Percentiles rank a stretch among this genome's conserved stretches.
These are phyloP conservation scores for Suillus hirtellus DNA, from an alignment of 768 basidiomycete genomes.

Conservation along the genomic window DNA sequence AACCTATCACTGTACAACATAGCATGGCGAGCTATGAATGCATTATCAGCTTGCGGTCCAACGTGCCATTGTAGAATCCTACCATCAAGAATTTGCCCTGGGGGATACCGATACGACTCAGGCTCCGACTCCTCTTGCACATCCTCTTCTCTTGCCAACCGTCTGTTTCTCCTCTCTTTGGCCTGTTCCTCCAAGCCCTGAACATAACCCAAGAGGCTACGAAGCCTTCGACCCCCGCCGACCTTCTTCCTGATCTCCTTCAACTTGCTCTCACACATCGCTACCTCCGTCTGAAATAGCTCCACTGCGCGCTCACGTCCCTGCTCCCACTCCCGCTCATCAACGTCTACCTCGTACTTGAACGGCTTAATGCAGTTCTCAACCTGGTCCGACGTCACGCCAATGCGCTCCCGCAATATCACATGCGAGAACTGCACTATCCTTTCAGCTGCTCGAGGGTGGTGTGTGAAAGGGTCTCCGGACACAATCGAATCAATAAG, in stretches of 20 bases:
- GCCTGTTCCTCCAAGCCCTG: conserved; percentile 77
- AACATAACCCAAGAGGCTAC: conserved; percentile 77
- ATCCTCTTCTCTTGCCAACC: conserved; percentile 43
- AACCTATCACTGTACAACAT: conserved; percentile 84
- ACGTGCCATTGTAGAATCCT: conserved; percentile 26
- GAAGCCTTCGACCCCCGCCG: conserved; percentile 82
- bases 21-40: conserved; percentile 79
- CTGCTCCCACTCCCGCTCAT: conserved; percentile 87
- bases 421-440: conserved; percentile 90
- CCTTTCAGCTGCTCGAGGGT: conserved; percentile 86
- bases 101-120: conserved; percentile 88
- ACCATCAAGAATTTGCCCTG: conserved; percentile 93
- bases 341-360: conserved; percentile 98
- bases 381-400: conserved; percentile 95
- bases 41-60: conserved; percentile 18
- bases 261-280: conserved; percentile 83
- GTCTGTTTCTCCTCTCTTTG: conserved; percentile 57
- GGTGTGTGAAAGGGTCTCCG: conserved; percentile 90
- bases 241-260: conserved; percentile 86
- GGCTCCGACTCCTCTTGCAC: conserved; percentile 44
- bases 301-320: conserved; percentile 76
- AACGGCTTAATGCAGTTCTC: conserved; percentile 99
- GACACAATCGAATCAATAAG: conserved; percentile 88
- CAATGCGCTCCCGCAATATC: conserved; percentile 90
- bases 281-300: conserved; percentile 82